Base-by-base conservation (phyloP, 192 early-diverging fungal genomes). In the Podila epicladia region DNA sequence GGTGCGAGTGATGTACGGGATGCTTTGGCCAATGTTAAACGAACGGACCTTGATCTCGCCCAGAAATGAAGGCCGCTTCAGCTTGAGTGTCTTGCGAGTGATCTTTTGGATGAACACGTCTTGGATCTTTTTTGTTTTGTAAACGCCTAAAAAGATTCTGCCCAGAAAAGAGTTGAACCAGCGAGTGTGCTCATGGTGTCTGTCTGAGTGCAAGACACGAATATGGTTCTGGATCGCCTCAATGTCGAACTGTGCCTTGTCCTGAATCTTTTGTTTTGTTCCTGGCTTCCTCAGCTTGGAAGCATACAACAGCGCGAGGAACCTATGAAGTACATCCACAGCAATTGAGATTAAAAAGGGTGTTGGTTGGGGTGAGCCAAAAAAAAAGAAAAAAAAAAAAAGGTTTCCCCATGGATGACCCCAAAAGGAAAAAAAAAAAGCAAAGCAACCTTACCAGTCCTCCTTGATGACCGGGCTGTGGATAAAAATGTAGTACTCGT, bases 81-180 rank as follows among this genome's bases (percentile, higher is more conserved):
- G 85, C 48, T 91, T 92, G 53, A 90, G 83, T 28, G 93, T 88
- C 65, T 91, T 95, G 59, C 85, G 83, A 45, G 88, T 87, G 31
- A 90, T 85, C 77, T 91, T 94, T 71, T 87, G 84, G n/a, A 90
- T 89, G 49, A 93, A 88, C 41, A 90, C 82, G 24, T 86, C 82
- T 49, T 90, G 88, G 32, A 90, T 82, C 67, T 80, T 83, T 20
- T 93, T 84, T 9, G 92, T 92, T 60, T 87, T 87, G 73, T 94
- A 92, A 0, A 91, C 84, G 17, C 89, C 92, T 48, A 97, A 84
- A 67, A 98, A 98, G 11, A 93, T 84, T 7, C 95, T 85, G 0
- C 95, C 94, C 17, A 95, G 73, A 26, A 95, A 87, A 7, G 93
- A 94, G 73, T 97, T 97, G 58, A 97, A 89, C 95, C 95, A 95